Evolutionary conservation across 257 asterid species (phyloP).

Genomic region (Solanum tarapatanum): DNA sequence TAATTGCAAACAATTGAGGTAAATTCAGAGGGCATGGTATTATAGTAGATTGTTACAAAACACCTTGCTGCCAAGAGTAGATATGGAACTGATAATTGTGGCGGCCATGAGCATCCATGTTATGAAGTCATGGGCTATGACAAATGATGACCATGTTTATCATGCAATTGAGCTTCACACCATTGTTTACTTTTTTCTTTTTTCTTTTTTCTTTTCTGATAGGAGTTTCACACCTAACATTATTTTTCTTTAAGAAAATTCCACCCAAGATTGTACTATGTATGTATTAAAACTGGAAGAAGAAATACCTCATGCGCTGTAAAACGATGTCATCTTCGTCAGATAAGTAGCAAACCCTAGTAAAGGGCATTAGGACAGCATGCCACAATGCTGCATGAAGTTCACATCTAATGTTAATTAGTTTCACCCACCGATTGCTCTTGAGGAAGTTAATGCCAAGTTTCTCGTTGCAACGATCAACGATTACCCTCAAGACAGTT

Average conservation of each 20-base stretch:
- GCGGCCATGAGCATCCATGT: background rate
- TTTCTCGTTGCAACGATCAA: slow-evolving; percentile 32
- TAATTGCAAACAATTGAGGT: background rate
- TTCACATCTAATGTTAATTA: slow-evolving; percentile 39
- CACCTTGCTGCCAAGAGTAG: background rate
- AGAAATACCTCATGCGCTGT: slow-evolving; percentile 45
- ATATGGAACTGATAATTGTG: background rate
- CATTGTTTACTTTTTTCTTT: background rate
- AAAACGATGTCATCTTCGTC: slow-evolving; percentile 41
- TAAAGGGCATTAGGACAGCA: slow-evolving; percentile 53
- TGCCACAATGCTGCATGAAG: slow-evolving; percentile 42
- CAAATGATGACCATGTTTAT: background rate
- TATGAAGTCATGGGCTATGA: background rate
- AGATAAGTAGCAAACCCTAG: slow-evolving; percentile 52
- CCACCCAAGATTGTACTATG: background rate
- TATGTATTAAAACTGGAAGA: background rate
- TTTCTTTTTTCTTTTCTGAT: background rate
- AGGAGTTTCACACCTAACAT: background rate
- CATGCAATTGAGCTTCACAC: background rate
- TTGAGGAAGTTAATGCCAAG: slow-evolving; percentile 36
- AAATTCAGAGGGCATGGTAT: background rate
- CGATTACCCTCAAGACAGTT: slow-evolving; percentile 54
- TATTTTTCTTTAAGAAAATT: background rate
- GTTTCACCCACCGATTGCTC: slow-evolving; percentile 58
- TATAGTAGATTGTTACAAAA: background rate